Evolutionary conservation across 164 flowering plant genomes (phyloP).

Genomic region (Echeveria elegans): DNA sequence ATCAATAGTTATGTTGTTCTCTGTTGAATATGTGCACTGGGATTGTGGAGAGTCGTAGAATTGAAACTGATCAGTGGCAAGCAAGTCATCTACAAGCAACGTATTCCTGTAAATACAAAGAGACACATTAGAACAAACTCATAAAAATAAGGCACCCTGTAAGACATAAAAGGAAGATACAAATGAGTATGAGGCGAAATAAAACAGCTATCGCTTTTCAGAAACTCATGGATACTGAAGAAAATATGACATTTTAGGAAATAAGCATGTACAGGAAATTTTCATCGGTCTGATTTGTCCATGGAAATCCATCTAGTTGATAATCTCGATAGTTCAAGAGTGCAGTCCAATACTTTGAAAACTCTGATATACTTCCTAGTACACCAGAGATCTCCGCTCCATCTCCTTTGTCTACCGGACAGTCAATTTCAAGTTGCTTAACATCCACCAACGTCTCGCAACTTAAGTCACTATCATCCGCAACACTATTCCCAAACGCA

Average conservation of each 20-base stretch:
- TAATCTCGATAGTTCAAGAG: not conserved
- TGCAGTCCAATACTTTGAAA: not conserved
- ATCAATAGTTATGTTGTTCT: not conserved
- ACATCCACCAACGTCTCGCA: not conserved
- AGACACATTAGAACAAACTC: not conserved
- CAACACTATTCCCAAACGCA: not conserved
- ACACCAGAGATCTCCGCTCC: not conserved
- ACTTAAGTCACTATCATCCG: not conserved
- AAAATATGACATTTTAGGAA: not conserved
- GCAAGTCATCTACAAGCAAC: not conserved
- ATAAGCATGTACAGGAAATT: not conserved
- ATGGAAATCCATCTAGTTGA: not conserved
- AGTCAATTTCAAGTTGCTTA: not conserved
- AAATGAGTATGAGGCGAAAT: not conserved
- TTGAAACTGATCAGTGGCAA: not conserved
- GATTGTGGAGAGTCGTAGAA: not conserved
- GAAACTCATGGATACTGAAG: not conserved
- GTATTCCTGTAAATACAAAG: not conserved
- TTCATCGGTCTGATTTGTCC: conserved; percentile 1
- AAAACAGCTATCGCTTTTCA: not conserved
- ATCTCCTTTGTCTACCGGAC: not conserved
- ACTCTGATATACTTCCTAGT: not conserved
- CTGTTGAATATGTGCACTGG: not conserved
- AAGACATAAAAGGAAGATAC: not conserved
- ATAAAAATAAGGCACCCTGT: not conserved